Evolutionary conservation across 345 rosid species (phyloP), one percentile per base, ranked within the genome.

Genomic region (Pseudoturritis turrita): DNA sequence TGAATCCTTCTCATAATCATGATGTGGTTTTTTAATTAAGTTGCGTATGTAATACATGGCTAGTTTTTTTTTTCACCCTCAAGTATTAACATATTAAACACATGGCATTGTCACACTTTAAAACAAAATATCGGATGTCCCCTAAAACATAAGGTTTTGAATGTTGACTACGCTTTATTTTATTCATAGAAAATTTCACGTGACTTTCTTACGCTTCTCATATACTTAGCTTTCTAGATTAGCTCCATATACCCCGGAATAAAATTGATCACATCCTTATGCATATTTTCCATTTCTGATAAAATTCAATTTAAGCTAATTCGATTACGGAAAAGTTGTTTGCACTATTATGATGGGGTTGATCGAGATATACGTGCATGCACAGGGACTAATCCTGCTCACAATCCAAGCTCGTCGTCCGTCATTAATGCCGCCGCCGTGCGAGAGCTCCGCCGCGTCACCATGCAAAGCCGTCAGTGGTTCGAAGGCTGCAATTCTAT

Each of bases 391-490:
- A 28, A 71, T 71, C 18, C 9, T 71, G 44, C 69, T 71, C 56
- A 67, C 98, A 6, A 65, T 88, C 39, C 98, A 92, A 83, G 96
- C 98, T 10, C 76, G 75, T 25, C 73, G 84, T 22, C 60, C 82
- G 10, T 81, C 93, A 2, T 70, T 92, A 29, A 84, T 78, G 83
- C 96, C 98, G 9, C 82, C 86, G 1, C 44, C 76, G 3, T 92
- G 96, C 58, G 21, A 53, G 72, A 58, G 45, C 37, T 45, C 79
- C 39, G 47, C 60, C 53, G 40, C 77, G 26, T 59, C 13, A 7
- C 65, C 65, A 15, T 92, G 97, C 81, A 65, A 86, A 25, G 78
- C 78, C 54, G 88, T 87, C 7, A 21, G 45, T 21, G 97, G 96
- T 4, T 79, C 77, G 7, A 69, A 87, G 50, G 96, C 93, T 0